Evolutionary conservation across 2,329 filamentous ascomycete species (phyloP).

Genomic region (Byssochlamys sp.): DNA sequence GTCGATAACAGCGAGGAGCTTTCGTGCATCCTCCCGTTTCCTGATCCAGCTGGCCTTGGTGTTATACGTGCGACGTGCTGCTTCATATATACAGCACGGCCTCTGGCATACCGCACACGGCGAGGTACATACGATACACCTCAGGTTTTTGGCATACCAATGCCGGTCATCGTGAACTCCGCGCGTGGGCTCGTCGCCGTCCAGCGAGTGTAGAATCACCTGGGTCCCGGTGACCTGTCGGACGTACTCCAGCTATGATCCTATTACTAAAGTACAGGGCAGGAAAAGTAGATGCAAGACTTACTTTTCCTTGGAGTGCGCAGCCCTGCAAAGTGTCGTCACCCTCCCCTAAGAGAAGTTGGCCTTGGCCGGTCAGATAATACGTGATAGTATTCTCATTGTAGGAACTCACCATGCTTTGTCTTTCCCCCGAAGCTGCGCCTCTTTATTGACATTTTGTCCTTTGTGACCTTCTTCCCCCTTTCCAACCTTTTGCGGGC

Average conservation of each 20-base stretch:
- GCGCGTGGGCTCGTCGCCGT: neutral
- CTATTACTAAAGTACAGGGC: neutral
- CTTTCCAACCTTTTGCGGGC: neutral
- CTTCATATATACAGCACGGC: constrained; percentile 24
- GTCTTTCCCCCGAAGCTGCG: neutral
- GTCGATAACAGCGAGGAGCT: constrained; percentile 15
- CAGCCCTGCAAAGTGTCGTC: neutral
- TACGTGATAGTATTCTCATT: neutral
- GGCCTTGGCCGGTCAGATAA: neutral
- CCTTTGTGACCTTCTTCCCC: neutral
- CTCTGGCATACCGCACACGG: constrained; percentile 20
- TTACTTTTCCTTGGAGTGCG: neutral
- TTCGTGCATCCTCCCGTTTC: constrained; percentile 8
- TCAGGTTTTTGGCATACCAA: constrained; percentile 24
- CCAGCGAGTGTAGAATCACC: neutral
- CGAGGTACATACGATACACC: constrained; percentile 19
- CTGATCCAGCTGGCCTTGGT: constrained; percentile 9
- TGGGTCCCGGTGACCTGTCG: constrained; percentile 10
- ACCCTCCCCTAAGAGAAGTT: neutral
- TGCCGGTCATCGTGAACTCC: constrained; percentile 10
- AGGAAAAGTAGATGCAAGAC: neutral
- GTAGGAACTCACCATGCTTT: neutral
- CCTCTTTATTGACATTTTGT: neutral
- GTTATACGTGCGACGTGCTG: constrained; percentile 4
- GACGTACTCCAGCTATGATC: constrained; percentile 3